These are phyloP conservation scores for Hypholoma fasciculare DNA, from an alignment of 768 basidiomycete species.

Conservation along the genomic window DNA sequence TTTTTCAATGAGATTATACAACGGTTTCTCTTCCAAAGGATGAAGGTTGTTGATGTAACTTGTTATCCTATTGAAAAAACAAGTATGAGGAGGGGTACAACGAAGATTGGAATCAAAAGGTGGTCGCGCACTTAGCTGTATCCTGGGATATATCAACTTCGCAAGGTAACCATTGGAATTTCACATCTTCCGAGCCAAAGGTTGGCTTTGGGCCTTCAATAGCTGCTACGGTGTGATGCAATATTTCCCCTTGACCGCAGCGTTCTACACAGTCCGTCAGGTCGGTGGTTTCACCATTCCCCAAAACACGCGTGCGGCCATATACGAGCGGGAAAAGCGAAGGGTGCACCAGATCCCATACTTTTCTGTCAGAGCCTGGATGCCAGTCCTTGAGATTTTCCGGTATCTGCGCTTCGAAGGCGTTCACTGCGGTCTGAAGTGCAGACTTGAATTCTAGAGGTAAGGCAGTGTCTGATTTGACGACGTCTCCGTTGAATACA, in stretches of 20 bases:
- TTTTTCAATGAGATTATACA: conserved; percentile 27
- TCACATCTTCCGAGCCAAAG: neutral
- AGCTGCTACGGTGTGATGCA: neutral
- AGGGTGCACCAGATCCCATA: conserved; percentile 47
- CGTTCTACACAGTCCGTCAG: conserved; percentile 22
- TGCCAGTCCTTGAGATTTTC: conserved; percentile 44
- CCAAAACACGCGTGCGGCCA: conserved; percentile 26
- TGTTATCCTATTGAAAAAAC: conserved; percentile 22
- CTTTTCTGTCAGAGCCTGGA: conserved; percentile 40
- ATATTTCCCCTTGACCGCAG: conserved; percentile 22
- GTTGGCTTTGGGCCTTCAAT: too few species aligned
- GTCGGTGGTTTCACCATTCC: conserved; percentile 13
- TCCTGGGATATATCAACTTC: conserved; percentile 27
- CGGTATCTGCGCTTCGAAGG: conserved; percentile 34
- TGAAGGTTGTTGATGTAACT: conserved; percentile 46
- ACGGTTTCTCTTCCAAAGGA: conserved; percentile 22
- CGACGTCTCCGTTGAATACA: conserved; percentile 27
- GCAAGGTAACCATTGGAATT: conserved; percentile 28
- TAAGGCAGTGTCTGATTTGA: conserved; percentile 34
- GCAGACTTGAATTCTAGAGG: conserved; percentile 19
- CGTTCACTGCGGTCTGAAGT: conserved; percentile 22
- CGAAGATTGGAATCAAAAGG: too few species aligned
- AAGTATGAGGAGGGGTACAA: neutral
- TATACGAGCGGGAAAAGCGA: conserved; percentile 42
- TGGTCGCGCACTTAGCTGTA: conserved; percentile 15